Percentiles rank a stretch among this genome's conserved stretches.
Conservation (phyloP, 169 alveolate species). For the Plasmodium knowlesi region DNA sequence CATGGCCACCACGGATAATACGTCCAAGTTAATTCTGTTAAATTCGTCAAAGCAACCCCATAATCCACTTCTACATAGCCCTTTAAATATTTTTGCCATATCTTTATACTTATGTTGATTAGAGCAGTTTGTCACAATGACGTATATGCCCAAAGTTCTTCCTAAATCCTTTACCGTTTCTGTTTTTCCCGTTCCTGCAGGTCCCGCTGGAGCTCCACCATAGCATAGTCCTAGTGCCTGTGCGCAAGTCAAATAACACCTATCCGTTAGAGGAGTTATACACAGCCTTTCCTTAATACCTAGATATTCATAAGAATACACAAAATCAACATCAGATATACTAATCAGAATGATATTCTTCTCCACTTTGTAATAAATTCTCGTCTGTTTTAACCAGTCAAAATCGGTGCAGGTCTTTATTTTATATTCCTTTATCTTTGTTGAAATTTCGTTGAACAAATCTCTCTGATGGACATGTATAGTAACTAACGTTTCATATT, state of each 20-base stretch:
- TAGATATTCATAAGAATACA: constrained; percentile 97
- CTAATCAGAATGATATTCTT: constrained; percentile 85
- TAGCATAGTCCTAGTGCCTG: constrained; percentile 96
- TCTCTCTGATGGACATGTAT: constrained; percentile 97
- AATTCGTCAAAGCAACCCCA: constrained; percentile 99
- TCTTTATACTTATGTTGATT: constrained; percentile 97
- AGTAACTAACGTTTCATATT: constrained; percentile 96
- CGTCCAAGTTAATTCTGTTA: constrained; percentile 96
- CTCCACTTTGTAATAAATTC: constrained; percentile 93
- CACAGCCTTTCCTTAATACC: constrained; percentile 97
- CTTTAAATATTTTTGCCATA: constrained; percentile 96
- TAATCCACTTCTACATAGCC: constrained; percentile 96
- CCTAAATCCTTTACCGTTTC: constrained; percentile 99
- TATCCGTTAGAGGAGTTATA: constrained; percentile 98
- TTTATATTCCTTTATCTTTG: constrained; percentile 79
- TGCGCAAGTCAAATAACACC: constrained; percentile 96
- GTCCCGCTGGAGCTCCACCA: constrained; percentile 99
- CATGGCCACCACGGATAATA: constrained; percentile 96
- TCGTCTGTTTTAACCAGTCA: constrained; percentile 96
- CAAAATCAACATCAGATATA: constrained; percentile 95
- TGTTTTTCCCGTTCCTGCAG: constrained; percentile 99
- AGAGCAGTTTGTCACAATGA: constrained; percentile 98
- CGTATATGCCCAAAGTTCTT: constrained; percentile 95
- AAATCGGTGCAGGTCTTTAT: constrained; percentile 86
- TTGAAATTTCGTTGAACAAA: constrained; percentile 92